Base-by-base conservation (phyloP, 768 basidiomycete species). In the Hypholoma fasciculare region DNA sequence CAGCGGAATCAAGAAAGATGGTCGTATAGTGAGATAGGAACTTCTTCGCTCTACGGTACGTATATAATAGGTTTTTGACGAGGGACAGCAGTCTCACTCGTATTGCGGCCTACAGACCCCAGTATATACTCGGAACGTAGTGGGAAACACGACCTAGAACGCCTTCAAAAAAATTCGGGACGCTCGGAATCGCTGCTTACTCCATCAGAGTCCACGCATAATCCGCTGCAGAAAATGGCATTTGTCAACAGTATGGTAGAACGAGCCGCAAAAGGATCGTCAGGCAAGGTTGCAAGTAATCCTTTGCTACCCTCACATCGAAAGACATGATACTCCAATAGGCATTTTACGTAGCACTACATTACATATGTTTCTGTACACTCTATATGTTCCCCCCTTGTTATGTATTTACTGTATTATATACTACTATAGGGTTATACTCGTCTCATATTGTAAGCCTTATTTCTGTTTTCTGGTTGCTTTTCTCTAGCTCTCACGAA, bases 1-100 rank as follows among this genome's bases (percentile, higher is more conserved):
- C 85, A 89, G 59, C 75, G 80, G 60, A 77, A 76, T 36, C 65
- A 72, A 42, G 79, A 79, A 26, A 86, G 88, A 56, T 89, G 88
- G 88, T 87, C 88, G 63, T 76, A 83, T 56, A 76, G 79, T 8
- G 85, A 80, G 58, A 73, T 71, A 42, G 81, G 83, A 47, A 83
- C 85, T 8, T 70, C 81, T 39, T 88, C 86, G 2, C 78, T 83
- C 49, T 77, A 82, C 47, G 81, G 85, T 84, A 63, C 56, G 66
- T 65, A 59, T 74, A 66, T 38, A 23, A 13, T 4, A 12, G 19
- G 16, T 20, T 54, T 37, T 20, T 12, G 8, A 23, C 26, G 30
- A 34, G 30, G 30, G 30, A 34, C 6, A 5, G 6, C 30, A 34
- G 30, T 34, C 30, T 34, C 30, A 34, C 30, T 34, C 9, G 30